Evolutionary conservation across 1,284 basidiomycete species (phyloP), one percentile per base, ranked within the genome.

Genomic region (Polyporus tsugae): DNA sequence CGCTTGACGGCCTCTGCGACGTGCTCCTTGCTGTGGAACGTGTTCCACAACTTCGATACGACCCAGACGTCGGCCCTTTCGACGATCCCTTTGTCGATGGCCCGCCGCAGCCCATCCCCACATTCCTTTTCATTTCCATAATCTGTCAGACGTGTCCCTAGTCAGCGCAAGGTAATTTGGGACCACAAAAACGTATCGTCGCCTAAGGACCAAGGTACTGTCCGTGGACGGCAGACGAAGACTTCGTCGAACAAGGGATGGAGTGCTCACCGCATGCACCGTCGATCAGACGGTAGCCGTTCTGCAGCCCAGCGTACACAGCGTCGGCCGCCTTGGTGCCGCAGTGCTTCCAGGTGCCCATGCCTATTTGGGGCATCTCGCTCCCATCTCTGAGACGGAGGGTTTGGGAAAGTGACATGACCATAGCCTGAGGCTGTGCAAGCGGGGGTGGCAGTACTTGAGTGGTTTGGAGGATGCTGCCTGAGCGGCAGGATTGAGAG

Each of bases 251-350:
- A 53, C 9, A 17, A 25, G 22, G 35, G n/a, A 58, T 6, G 19
- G 6, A 11, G 7, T 11, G 64, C 70, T 35, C 60, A 74, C 74
- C 75, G 46, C 76, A 78, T 25, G 81, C 81, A 44, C 82, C 78
- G 65, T 84, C 82, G 52, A 84, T 75, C 39, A 83, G 79, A 53
- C 82, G 76, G 75, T 83, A 83, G 33, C 82, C 83, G 58, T 75
- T 75, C 74, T 82, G 81, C 76, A 83, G 77, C 19, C 82, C 82
- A 62, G 79, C 75, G 78, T 83, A 82, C 39, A 85, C 82, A 60
- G 79, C 75, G 63, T 78, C 72, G 62, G 73, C 63, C 2, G 74
- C 74, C 29, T 72, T 70, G 35, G 72, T 64, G 60, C 73, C 74
- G 66, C 67, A 62, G 70, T 75, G 75, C 58, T 75, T 76, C 74